Evolutionary conservation across 2,329 filamentous ascomycete genomes (phyloP).

Genomic region (Biscogniauxia sp.): DNA sequence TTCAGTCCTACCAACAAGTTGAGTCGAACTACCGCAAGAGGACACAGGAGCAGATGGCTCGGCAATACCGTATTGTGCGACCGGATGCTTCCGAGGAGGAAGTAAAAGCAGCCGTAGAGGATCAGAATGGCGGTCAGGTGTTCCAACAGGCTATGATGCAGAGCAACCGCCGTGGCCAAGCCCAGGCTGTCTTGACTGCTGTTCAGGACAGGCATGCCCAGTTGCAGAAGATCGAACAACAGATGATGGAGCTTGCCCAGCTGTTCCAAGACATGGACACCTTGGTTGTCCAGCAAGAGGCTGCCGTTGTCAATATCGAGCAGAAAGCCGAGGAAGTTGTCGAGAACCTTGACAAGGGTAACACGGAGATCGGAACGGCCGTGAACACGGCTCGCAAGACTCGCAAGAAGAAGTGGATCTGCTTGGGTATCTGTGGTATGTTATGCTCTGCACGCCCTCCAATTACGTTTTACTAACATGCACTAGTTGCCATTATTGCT

Average conservation of each 20-base stretch:
- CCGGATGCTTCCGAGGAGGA: conserved; percentile 78
- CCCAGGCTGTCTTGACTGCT: conserved; percentile 73
- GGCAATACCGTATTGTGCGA: conserved; percentile 87
- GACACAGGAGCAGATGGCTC: conserved; percentile 77
- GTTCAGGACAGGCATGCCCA: conserved; percentile 81
- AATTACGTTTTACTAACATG: conserved; percentile 25
- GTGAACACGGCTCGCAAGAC: conserved; percentile 77
- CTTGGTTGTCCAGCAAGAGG: conserved; percentile 83
- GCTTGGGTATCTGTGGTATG: conserved; percentile 70
- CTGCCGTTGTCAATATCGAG: conserved; percentile 76
- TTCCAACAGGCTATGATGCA: conserved; percentile 86
- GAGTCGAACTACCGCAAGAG: conserved; percentile 79
- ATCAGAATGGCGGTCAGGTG: conserved; percentile 70
- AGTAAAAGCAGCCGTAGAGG: conserved; percentile 73
- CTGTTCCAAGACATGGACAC: conserved; percentile 89
- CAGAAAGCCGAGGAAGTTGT: conserved; percentile 82
- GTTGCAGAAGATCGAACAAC: conserved; percentile 87
- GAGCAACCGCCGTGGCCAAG: conserved; percentile 77
- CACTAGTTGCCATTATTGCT: conserved; percentile 51
- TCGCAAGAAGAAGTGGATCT: conserved; percentile 96
- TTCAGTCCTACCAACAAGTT: conserved; percentile 76
- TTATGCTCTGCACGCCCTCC: conserved; percentile 9
- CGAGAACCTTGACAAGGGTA: conserved; percentile 81
- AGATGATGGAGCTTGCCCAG: conserved; percentile 83
- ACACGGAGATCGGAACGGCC: conserved; percentile 77